Conservation (phyloP, 2,329 filamentous ascomycete genomes). For the Exophiala lecanii-corni region DNA sequence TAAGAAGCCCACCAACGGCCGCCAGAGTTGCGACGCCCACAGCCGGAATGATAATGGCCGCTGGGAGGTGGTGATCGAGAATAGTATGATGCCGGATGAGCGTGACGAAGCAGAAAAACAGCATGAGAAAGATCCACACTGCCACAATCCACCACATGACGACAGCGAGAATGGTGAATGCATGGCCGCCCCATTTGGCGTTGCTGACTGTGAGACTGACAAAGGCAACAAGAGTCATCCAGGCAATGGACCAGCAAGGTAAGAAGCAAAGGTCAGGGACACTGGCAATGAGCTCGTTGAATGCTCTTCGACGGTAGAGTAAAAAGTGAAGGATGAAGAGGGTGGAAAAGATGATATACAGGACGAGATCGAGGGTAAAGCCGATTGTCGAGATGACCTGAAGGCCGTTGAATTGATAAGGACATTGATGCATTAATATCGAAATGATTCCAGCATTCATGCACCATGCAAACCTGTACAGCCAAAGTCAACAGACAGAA, state of each 20-base stretch:
- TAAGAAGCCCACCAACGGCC: slow-evolving; percentile 16
- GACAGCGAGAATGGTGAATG: slow-evolving; percentile 31
- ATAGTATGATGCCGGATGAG: slow-evolving; percentile 34
- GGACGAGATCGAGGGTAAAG: slow-evolving; percentile 36
- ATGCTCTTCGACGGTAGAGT: slow-evolving; percentile 32
- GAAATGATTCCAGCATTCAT: slow-evolving; percentile 24
- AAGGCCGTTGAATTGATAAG: slow-evolving; percentile 39
- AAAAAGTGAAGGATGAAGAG: slow-evolving; percentile 33
- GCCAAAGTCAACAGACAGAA: too few relatives aligned
- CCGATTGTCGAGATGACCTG: slow-evolving; percentile 35
- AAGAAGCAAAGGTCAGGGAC: slow-evolving; percentile 37
- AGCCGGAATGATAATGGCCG: slow-evolving; percentile 29
- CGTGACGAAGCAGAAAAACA: slow-evolving; percentile 31
- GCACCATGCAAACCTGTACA: slow-evolving; percentile 22
- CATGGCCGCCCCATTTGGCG: slow-evolving; percentile 28
- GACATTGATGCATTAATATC: slow-evolving; percentile 22
- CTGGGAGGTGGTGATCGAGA: slow-evolving; percentile 35
- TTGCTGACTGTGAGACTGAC: slow-evolving; percentile 54
- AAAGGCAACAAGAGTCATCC: slow-evolving; percentile 26
- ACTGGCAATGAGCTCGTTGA: slow-evolving; percentile 29
- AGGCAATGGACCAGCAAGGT: slow-evolving; percentile 36
- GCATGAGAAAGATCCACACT: slow-evolving; percentile 25
- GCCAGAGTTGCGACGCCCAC: slow-evolving; percentile 23
- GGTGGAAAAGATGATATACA: slow-evolving; percentile 29
- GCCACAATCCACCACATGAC: slow-evolving; percentile 41